Conservation (phyloP, 371 early-diverging fungal genomes). For the Mucor irregularis region DNA sequence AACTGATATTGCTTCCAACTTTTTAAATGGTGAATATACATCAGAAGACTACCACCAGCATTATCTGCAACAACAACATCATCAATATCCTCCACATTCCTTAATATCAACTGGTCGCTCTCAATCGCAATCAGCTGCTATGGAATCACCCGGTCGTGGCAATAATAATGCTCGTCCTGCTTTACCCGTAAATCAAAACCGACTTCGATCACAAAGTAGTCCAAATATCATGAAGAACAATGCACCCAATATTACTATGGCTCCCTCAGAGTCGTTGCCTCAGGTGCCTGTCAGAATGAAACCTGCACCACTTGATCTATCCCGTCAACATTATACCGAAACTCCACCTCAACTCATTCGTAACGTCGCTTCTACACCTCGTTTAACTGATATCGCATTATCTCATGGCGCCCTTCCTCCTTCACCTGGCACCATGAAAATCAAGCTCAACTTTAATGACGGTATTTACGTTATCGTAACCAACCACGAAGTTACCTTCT, state of each 20-base stretch:
- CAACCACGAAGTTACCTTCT: conserved; percentile 69
- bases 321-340: conserved; percentile 3
- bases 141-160: conserved; percentile 1
- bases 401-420: conserved; percentile 19
- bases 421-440: conserved; percentile 56
- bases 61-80: conserved; percentile 5
- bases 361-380: conserved; percentile 33
- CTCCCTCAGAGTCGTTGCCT: neutral
- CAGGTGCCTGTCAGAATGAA: conserved; percentile 9
- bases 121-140: conserved; percentile 45
- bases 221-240: conserved; percentile 58
- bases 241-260: neutral
- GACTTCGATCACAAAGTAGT: conserved; percentile 66
- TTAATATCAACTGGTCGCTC: conserved; percentile 31
- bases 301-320: conserved; percentile 19
- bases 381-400: conserved; percentile 14
- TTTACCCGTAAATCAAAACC: conserved; percentile 34
- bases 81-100: conserved; percentile 19
- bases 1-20: conserved; percentile 41
- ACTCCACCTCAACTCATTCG: conserved; percentile 20
- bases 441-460: conserved; percentile 84
- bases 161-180: conserved; percentile 5
- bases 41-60: conserved; percentile 12
- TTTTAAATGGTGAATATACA: conserved; percentile 23
- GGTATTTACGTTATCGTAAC: conserved; percentile 87